Evolutionary conservation across 352 stramenopile genomes (phyloP).

Genomic region (Pythium rishiriense): DNA sequence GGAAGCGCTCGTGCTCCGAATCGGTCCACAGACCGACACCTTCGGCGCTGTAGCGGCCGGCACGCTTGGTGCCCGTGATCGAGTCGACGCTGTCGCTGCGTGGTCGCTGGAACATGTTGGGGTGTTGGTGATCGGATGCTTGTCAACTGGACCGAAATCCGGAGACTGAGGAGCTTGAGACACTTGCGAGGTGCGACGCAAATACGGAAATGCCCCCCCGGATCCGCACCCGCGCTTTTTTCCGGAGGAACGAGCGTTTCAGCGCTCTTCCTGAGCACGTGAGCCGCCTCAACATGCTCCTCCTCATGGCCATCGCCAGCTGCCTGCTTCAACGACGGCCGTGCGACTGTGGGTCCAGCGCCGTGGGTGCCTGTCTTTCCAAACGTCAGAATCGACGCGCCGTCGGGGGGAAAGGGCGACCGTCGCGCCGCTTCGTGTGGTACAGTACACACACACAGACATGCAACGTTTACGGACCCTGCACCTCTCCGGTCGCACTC

Average conservation of each 20-base stretch:
- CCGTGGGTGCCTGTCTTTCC: not conserved
- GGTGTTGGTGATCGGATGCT: not conserved
- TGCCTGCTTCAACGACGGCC: not conserved
- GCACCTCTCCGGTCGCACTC: not conserved
- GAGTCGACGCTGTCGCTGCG: slow-evolving; percentile 23
- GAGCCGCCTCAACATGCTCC: not conserved
- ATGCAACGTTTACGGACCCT: slow-evolving; percentile 8
- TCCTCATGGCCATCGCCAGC: not conserved
- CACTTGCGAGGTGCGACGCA: slow-evolving; percentile 6
- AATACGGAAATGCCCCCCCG: slow-evolving; percentile 15
- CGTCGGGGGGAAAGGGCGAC: slow-evolving; percentile 1
- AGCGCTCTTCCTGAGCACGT: not conserved
- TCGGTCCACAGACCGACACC: slow-evolving; percentile 29
- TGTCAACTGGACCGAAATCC: slow-evolving; percentile 16
- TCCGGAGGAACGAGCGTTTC: not conserved
- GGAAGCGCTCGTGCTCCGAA: slow-evolving; percentile 35
- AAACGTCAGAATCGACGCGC: slow-evolving; percentile 6
- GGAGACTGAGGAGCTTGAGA: not conserved
- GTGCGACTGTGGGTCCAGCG: slow-evolving; percentile 1
- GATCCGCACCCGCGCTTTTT: slow-evolving; percentile 2
- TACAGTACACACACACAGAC: not conserved
- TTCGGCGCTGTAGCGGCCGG: slow-evolving; percentile 16
- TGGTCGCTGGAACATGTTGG: slow-evolving; percentile 18
- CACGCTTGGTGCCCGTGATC: slow-evolving; percentile 16
- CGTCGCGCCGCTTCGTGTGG: not conserved